Percentiles rank a stretch among this genome's conserved stretches.
Conservation (phyloP, 345 rosid species). For the Camelina hispida region DNA sequence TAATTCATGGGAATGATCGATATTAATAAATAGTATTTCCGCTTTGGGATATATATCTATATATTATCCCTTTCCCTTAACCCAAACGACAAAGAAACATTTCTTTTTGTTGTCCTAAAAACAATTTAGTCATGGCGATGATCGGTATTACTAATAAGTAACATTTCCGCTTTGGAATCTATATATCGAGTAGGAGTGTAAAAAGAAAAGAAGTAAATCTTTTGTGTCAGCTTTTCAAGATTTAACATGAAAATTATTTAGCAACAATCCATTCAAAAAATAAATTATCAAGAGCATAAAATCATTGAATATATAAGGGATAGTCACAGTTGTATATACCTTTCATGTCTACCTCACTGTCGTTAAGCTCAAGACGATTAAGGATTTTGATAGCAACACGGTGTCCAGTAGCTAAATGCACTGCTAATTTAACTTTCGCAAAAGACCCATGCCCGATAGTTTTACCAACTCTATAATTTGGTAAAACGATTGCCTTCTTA, state of each 20-base stretch:
- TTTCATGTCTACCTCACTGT: constrained; percentile 68
- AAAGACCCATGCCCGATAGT: constrained; percentile 84
- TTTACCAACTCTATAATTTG: constrained; percentile 73
- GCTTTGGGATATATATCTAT: background rate
- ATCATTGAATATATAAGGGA: too few relatives aligned
- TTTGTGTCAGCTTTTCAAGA: background rate
- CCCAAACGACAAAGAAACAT: background rate
- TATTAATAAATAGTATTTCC: background rate
- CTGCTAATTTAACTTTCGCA: constrained; percentile 85
- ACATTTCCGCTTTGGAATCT: background rate
- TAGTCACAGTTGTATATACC: constrained; percentile 48
- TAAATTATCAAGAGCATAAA: background rate
- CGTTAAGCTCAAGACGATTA: constrained; percentile 65
- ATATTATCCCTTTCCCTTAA: too few relatives aligned
- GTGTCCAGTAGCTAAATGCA: constrained; percentile 71
- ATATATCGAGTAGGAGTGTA: background rate
- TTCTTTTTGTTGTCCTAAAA: background rate
- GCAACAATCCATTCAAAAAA: background rate
- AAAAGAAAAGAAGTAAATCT: background rate
- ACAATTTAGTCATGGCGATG: background rate
- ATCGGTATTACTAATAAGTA: background rate
- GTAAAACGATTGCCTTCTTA: constrained; percentile 49
- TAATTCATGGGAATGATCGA: background rate
- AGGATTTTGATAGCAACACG: constrained; percentile 94
- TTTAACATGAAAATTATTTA: background rate